Evolutionary conservation across 1,139 yeast genomes (phyloP), one percentile per base, ranked within the genome.

Genomic region (Yamadazyma atlantica): DNA sequence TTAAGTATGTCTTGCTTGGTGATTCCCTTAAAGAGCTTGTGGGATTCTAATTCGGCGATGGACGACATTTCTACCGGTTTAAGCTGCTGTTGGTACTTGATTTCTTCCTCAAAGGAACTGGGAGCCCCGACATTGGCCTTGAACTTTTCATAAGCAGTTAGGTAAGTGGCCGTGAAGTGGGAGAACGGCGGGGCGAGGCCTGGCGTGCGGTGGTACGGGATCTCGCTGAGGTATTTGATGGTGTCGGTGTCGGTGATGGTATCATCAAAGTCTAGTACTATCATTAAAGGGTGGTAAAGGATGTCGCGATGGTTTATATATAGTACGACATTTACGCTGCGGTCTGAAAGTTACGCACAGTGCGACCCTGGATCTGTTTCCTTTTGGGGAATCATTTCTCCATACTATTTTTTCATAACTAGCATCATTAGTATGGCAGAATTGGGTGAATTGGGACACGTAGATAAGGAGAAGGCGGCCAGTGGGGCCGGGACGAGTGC

Each of bases 191-290:
- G 73, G 4, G 54, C 48, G 38, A 61, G 60, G 2, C 51, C 50
- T 1, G 73, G 73, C 34, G 70, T 66, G 16, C 52, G 49, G 3
- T 35, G 29, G 42, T 77, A 76, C 0, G 83, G 80, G 0, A 80
- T 69, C 22, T 67, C 62, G 3, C 82, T 80, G 3, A 82, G 64
- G 5, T 73, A 51, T 17, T 56, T 55, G 29, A 82, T 73, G 1
- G 90, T 82, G 54, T 84, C 90, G 12, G 55, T 48, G 7, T 53
- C 46, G 0, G 90, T 82, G 19, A 80, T 66, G 0, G 90, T 83
- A 41, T 82, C 90, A 53, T 84, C 92, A 82, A 86, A 84, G 51
- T 84, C 92, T 2, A 75, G 52, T 1, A 78, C 64, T 13, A 78
- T 49, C 14, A 37, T 28, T 28, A 11, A n/a, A 28, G 12, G 12